phyloP scores from a whole-genome alignment of 2,329 filamentous ascomycete species.

The Pseudogymnoascus sp. region DNA sequence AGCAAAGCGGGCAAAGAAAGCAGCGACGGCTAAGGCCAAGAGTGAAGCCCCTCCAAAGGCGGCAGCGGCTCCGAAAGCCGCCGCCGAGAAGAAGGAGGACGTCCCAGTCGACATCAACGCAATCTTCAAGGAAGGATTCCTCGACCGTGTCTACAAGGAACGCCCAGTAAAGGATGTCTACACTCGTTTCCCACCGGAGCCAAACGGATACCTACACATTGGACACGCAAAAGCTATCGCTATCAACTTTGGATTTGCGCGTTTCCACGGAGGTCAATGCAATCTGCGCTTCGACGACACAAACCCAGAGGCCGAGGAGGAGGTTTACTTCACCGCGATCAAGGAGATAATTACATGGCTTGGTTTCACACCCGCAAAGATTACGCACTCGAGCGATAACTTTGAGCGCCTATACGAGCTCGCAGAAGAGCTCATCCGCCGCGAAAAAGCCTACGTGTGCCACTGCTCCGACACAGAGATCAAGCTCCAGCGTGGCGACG shows the following conservation, averaged over 20 bases:
- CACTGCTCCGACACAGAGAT: constrained; percentile 75
- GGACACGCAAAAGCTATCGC: constrained; percentile 94
- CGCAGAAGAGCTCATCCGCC: constrained; percentile 71
- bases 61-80: constrained; percentile 24
- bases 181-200: constrained; percentile 75
- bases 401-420: constrained; percentile 78
- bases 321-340: constrained; percentile 83
- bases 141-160: constrained; percentile 62
- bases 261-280: constrained; percentile 57
- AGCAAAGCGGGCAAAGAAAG: constrained; percentile 51
- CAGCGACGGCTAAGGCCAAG: constrained; percentile 43
- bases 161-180: constrained; percentile 52
- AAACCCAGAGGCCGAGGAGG: constrained; percentile 88
- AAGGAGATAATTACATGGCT: constrained; percentile 82
- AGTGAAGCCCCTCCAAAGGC: constrained; percentile 32
- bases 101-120: constrained; percentile 46
- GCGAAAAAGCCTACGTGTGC: constrained; percentile 73
- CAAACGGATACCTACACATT: constrained; percentile 89
- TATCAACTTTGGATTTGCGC: constrained; percentile 92
- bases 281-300: constrained; percentile 86
- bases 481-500: constrained; percentile 77
- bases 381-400: constrained; percentile 86
- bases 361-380: constrained; percentile 66
- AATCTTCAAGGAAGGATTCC: constrained; percentile 76
- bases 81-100: constrained; percentile 20